Evolutionary conservation across 371 early-diverging fungal species (phyloP), one percentile per base, ranked within the genome.

Genomic region (Quaeritorhiza haematococci): DNA sequence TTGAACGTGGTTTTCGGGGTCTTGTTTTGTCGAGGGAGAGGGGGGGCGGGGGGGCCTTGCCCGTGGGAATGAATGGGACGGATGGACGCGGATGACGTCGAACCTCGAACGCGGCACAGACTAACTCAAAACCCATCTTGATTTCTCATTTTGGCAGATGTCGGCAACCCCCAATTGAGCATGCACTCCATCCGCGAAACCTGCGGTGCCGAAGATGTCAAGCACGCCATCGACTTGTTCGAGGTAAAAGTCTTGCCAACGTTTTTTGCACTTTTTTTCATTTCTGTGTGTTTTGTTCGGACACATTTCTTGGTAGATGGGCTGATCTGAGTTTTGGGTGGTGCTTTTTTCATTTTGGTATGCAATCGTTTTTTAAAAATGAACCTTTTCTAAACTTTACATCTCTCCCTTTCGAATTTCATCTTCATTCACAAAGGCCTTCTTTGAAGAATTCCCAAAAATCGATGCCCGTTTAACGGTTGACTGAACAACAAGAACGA

Each of bases 121-220:
- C 10, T 26, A 30, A 1, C 21, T 33, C 10, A 41, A 24, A n/a
- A 5, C 13, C 8, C 27, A 42, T 56, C 23, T 42, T n/a, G 0
- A 44, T 8, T 49, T 35, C 49, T 0, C 43, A 24, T 34, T n/a
- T 21, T 34, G 3, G 42, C 70, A 80, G 95, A 98, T 76, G 86
- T 96, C 24, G 96, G 98, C 55, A 92, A 89, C 63, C 92, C 96
- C 38, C 93, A 95, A 72, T 67, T 94, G 46, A 87, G 87, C 67
- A 98, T 96, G 98, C 98, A 96, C 75, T 91, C 91, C 56, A 89
- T 93, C 73, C 91, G 96, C 55, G 96, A 98, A 73, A 86, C 83
- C n/a, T 86, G 88, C 61, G 98, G 96, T 13, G 79, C 85, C 7
- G 87, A 91, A 48, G 98, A 95, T 70, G 89, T 96, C 33, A 78